Percentiles rank a stretch among this genome's conserved stretches.
Conservation (phyloP, 1,284 basidiomycete species). For the Cryptococcus amylolentus region DNA sequence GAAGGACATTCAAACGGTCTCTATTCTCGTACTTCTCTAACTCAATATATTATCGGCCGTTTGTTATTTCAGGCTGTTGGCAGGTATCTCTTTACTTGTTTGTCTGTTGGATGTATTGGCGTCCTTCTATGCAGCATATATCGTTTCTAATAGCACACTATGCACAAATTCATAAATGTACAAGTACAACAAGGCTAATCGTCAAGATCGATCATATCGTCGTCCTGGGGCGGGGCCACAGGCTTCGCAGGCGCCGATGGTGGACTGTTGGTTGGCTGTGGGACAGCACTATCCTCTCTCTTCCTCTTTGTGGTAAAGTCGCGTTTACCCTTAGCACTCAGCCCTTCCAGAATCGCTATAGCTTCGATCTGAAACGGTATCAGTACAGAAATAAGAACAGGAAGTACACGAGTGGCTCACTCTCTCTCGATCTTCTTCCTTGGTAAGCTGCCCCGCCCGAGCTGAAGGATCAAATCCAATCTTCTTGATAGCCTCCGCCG, state of each 20-base stretch:
- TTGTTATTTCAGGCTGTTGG: no score
- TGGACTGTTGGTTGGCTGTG: neutral
- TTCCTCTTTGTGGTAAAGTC: no score
- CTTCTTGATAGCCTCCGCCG: conserved; percentile 38
- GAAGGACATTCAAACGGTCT: no score
- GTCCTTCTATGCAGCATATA: no score
- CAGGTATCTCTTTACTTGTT: no score
- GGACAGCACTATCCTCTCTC: conserved; percentile 6
- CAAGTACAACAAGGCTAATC: conserved; percentile 7
- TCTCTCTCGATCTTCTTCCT: conserved; percentile 22
- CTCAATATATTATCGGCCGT: no score
- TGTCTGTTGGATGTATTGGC: no score
- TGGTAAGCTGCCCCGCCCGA: conserved; percentile 11
- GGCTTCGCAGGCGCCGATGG: neutral
- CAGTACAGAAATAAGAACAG: neutral
- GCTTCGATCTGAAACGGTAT: conserved; percentile 15
- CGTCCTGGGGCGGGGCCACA: conserved; percentile 4
- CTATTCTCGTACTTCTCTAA: no score
- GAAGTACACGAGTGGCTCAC: conserved; percentile 18
- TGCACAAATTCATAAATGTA: neutral
- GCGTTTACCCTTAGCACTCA: conserved; percentile 5
- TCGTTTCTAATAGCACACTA: no score
- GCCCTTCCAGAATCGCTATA: conserved; percentile 13
- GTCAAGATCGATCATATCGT: conserved; percentile 31
- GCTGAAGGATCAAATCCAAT: conserved; percentile 48